phyloP scores from a whole-genome alignment of 2,329 filamentous ascomycete species.

The Talaromyces atroroseus region DNA sequence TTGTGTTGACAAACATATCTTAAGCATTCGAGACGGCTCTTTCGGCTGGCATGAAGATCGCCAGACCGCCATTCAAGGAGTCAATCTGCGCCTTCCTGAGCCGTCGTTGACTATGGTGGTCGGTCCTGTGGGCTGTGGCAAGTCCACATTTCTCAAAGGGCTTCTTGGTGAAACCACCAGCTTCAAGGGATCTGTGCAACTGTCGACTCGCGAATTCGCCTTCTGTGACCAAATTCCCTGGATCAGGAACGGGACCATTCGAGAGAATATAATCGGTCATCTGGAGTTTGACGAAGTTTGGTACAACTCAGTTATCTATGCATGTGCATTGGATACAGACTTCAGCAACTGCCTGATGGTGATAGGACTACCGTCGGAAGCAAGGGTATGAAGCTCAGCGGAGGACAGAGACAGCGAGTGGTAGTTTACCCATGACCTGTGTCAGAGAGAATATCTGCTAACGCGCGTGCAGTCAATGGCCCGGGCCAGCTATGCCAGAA shows the following conservation, averaged over 20 bases:
- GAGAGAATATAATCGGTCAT: conserved; percentile 24
- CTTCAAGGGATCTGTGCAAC: not conserved
- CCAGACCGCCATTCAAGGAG: not conserved
- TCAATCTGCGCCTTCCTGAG: not conserved
- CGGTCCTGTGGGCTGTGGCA: conserved; percentile 2
- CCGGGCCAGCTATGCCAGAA: conserved; percentile 46
- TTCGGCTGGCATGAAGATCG: not conserved
- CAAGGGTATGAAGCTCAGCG: conserved; percentile 48
- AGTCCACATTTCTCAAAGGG: not conserved
- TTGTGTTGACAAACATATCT: not conserved
- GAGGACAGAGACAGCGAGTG: conserved; percentile 50
- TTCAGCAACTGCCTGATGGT: conserved; percentile 31
- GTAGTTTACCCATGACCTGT: conserved; percentile 20
- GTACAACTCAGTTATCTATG: conserved; percentile 22
- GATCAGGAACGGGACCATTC: conserved; percentile 25
- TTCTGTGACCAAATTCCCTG: conserved; percentile 35
- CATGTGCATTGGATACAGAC: conserved; percentile 31
- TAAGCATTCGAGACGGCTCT: not conserved
- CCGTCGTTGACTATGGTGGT: not conserved
- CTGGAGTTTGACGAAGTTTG: conserved; percentile 23
- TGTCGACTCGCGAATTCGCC: conserved; percentile 20
- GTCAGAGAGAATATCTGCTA: not conserved
- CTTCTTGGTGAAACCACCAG: not conserved
- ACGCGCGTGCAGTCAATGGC: conserved; percentile 24
- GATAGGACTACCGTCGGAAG: conserved; percentile 46